These are phyloP conservation scores for Lipomyces yamadae DNA, from an alignment of 805 yeast genomes.

Conservation along the genomic window DNA sequence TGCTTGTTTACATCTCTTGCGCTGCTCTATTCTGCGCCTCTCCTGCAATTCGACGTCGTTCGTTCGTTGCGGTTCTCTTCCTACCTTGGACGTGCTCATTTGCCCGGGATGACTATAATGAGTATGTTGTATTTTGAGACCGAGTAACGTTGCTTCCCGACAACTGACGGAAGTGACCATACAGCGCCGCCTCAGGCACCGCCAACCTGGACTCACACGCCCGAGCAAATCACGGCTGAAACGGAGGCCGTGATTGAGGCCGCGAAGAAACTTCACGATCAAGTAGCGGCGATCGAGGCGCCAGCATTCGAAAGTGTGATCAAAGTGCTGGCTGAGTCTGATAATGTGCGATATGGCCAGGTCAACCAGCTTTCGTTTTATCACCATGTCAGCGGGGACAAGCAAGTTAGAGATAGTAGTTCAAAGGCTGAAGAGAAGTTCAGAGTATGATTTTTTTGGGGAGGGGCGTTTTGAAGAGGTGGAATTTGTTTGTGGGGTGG, in stretches of 20 bases:
- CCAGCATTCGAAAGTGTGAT: conserved; percentile 65
- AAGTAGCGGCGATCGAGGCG: conserved; percentile 53
- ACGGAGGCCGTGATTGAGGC: conserved; percentile 54
- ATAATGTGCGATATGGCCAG: conserved; percentile 54
- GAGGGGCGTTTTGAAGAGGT: not conserved
- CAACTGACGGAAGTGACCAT: not conserved
- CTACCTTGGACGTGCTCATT: conserved; percentile 22
- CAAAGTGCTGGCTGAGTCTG: conserved; percentile 56
- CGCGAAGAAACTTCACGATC: conserved; percentile 56
- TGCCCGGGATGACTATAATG: conserved; percentile 22
- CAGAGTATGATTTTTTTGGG: conserved; percentile 12
- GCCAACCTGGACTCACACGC: conserved; percentile 66
- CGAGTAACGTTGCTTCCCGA: not conserved
- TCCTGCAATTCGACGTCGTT: conserved; percentile 6
- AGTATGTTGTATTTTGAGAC: conserved; percentile 6
- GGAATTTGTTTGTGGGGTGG: not conserved
- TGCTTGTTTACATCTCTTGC: conserved; percentile 32
- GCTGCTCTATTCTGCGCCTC: conserved; percentile 26
- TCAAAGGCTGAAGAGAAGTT: conserved; percentile 59
- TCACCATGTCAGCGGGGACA: conserved; percentile 70
- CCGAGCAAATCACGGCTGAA: conserved; percentile 52
- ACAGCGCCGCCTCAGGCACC: conserved; percentile 46
- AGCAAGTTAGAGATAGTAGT: conserved; percentile 73
- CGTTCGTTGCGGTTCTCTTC: conserved; percentile 25
- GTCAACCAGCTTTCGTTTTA: conserved; percentile 65